Percentiles rank a stretch among this genome's conserved stretches.
Evolutionary conservation across 2,329 filamentous ascomycete genomes (phyloP).

Genomic region (Ophiocordyceps unilateralis): DNA sequence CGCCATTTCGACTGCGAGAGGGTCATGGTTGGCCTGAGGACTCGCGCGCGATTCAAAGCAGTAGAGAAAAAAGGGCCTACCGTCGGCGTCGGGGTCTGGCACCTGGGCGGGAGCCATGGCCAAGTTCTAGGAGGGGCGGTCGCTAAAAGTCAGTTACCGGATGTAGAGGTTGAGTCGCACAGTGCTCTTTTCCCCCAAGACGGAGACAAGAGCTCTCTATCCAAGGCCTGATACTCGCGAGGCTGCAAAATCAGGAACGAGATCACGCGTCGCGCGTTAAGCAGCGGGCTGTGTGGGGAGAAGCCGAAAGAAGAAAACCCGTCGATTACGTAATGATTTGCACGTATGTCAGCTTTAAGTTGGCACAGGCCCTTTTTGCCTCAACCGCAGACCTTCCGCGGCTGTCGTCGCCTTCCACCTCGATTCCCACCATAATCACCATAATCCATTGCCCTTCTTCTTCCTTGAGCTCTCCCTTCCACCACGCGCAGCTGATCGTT

Average conservation of each 20-base stretch:
- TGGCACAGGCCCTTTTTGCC: not conserved
- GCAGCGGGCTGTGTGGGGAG: constrained; percentile 4
- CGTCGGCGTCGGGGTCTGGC: constrained; percentile 18
- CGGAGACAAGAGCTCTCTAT: not conserved
- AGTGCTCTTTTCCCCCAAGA: too few species aligned
- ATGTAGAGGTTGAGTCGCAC: too few species aligned
- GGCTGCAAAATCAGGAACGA: constrained; percentile 4
- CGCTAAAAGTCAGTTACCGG: too few species aligned
- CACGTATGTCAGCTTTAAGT: not conserved
- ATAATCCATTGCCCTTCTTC: not conserved
- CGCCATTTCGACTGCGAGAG: constrained; percentile 16
- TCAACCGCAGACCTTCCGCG: not conserved
- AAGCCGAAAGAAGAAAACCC: not conserved
- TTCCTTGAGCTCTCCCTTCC: not conserved
- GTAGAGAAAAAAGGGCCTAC: constrained; percentile 8
- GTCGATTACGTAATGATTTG: not conserved
- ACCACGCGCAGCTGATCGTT: not conserved
- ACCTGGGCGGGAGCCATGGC: constrained; percentile 19
- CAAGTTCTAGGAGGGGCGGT: too few species aligned
- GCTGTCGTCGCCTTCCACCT: not conserved
- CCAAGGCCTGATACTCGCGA: not conserved
- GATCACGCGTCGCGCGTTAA: constrained; percentile 22
- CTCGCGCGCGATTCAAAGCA: too few species aligned
- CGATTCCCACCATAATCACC: not conserved
- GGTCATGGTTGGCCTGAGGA: not conserved